Base-by-base conservation (phyloP, 1,284 basidiomycete genomes). In the Rhodotorula mucilaginosa region DNA sequence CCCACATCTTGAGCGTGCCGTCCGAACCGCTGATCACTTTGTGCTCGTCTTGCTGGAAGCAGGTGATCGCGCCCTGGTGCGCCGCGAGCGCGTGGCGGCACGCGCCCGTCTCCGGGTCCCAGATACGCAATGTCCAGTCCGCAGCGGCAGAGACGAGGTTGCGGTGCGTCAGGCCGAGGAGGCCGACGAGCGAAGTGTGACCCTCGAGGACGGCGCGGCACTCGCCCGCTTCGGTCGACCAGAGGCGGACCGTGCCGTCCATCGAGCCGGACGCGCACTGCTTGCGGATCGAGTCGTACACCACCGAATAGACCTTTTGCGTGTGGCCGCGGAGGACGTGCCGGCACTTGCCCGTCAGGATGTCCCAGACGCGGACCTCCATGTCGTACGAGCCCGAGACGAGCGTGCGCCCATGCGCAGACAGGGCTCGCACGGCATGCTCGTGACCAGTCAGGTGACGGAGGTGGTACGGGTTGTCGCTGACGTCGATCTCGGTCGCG, bases 1-100 rank as follows among this genome's bases (percentile, higher is more conserved):
- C 91, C 95, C 95, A 97, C 87, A 97, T 90, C 84, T 97, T 97
- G 76, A 97, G 84, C 57, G 91, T 93, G n/a, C 94, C 95, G 78
- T 97, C 94, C 16, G 90, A 91, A 12, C 95, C 94, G 76, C 89
- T 92, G 58, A 97, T 85, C 63, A 97, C 92, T 80, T 96, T 96
- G 84, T 92, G 91, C 80, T 97, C 94, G 80, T 97, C 94, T 78
- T 97, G 94, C 82, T 94, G 91, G 86, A 97, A 97, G 82, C 94
- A 97, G 12, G 94, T 97, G 78, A 97, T 97, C 18, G 94, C 93
- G 31, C 93, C 93, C 5, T 90, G 89, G 81, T 97, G 94, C 1
- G 91, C 92, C 1, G 89, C 88, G 56, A 97, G 86, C 1, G 89
- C 88, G 78, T 93, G 89, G 49, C 87, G 87, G 52, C 92, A 85